Evolutionary conservation across 2,329 filamentous ascomycete genomes (phyloP), one percentile per base, ranked within the genome.

Genomic region (Rhinocladiella mackenziei): DNA sequence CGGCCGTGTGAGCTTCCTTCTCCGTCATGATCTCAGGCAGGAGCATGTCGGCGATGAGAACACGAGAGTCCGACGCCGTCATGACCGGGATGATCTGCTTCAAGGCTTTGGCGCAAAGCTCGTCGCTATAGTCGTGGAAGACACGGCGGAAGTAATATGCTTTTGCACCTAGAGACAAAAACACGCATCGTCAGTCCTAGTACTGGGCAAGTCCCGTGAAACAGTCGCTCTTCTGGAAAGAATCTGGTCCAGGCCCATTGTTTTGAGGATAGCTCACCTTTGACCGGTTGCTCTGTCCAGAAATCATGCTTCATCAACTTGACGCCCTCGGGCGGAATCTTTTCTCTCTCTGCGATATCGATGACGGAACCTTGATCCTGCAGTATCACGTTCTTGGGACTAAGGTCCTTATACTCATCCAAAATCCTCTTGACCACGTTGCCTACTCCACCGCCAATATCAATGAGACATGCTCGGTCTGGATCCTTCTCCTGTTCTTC

Each of bases 231-330:
- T n/a, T n/a, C n/a, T n/a, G n/a, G n/a, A n/a, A n/a, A n/a, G n/a
- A n/a, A n/a, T n/a, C n/a, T n/a, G n/a, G n/a, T n/a, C n/a, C n/a
- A n/a, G n/a, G 5, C 19, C 20, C 22, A 13, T 4, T 13, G 9
- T 11, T 39, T 31, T 13, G 22, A 32, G 34, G 7, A 14, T 8
- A 6, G 22, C 32, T 29, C 53, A 64, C 66, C 53, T 48, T 54
- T 48, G 31, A 55, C 42, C 9, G 53, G 41, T 30, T 55, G 50
- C 19, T 33, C 28, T 8, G 35, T 41, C 39, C 43, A 54, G 32
- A 55, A 54, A 30, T 54, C 51, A 45, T 76, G 63, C 2, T 55
- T 56, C 62, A 73, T 65, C 3, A 54, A 5, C 23, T 35, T 39
- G 13, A 45, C 43, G 19, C 37, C 41, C n/a, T 39, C 36, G 4